Evolutionary conservation across 148 eudicot species (phyloP), one percentile per base, ranked within the genome.

Genomic region (Dianthus caryophyllus): DNA sequence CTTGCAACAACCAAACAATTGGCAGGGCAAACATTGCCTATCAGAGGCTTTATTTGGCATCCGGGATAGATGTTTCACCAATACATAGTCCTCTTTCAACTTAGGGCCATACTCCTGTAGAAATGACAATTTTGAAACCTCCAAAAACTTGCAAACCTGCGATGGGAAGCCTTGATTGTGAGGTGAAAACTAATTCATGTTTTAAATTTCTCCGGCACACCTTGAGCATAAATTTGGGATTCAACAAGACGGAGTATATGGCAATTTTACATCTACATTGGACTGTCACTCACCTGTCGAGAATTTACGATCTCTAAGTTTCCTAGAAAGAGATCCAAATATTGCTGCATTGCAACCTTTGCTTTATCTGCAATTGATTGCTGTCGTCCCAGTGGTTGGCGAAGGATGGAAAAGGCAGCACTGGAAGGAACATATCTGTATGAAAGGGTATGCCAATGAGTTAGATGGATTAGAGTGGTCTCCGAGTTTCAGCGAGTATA

Each of bases 121-220:
- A 66, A 81, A 81, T 69, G 82, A 78, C 56, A 78, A 50, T 66
- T 57, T 78, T 18, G 84, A 81, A 22, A 81, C 84, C 80, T 78
- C 82, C 73, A 78, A 71, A 78, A 81, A 81, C 63, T 78, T 75
- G 80, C 82, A 81, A 18, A 78, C 84, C 84, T 81, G 61, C 18
- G 67, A 46, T 60, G 18, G 44, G n/a, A 67, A 61, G 27, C n/a
- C 56, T 41, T 54, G 30, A 9, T 27, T 66, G 31, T 16, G 20
- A 58, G 36, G 47, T 18, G 47, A 21, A 68, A 57, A 46, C 8
- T 57, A 31, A 13, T 56, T 17, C 27, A 43, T 48, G 17, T 43
- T 68, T 12, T 56, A 57, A 56, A 56, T 49, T 26, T 27, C 43
- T 10, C n/a, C 4, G 26, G 1, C 53, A 18, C 62, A 43, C 4